Evolutionary conservation across 2,329 filamentous ascomycete species (phyloP).

Genomic region (Penicillium freii): DNA sequence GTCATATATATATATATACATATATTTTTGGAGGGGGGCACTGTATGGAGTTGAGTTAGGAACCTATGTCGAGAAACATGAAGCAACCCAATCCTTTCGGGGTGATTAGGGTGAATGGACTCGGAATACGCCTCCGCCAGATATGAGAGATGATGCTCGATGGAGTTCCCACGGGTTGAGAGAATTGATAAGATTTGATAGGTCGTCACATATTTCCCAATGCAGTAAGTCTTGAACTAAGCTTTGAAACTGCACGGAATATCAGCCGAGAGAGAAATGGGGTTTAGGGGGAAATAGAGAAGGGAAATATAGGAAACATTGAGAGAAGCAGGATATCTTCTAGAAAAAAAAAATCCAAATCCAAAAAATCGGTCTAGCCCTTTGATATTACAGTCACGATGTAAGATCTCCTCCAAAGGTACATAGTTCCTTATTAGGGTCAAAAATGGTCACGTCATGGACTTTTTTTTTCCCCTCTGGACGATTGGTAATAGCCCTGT

Average conservation of each 20-base stretch:
- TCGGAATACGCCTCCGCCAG: constrained; percentile 5
- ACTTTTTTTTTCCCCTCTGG: too few species aligned
- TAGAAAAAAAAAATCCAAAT: neutral
- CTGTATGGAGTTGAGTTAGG: neutral
- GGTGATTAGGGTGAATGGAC: neutral
- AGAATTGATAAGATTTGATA: neutral
- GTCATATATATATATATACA: neutral
- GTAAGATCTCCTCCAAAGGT: neutral
- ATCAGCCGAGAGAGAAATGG: neutral
- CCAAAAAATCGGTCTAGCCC: neutral
- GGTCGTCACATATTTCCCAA: constrained; percentile 4
- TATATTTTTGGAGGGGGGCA: neutral
- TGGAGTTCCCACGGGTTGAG: constrained; percentile 1
- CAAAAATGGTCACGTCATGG: neutral
- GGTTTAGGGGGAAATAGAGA: neutral
- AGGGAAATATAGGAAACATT: neutral
- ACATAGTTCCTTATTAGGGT: neutral
- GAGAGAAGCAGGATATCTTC: neutral
- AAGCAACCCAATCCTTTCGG: neutral
- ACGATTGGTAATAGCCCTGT: too few species aligned
- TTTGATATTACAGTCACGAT: neutral
- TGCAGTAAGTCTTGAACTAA: neutral
- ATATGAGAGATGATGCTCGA: neutral
- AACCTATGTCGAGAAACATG: neutral
- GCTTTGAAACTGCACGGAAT: neutral